A percentile compares a stretch with the other conserved stretches of the same genome.
Conservation (phyloP, 2,329 filamentous ascomycete genomes). For the Rhytidhysteron rufulum region DNA sequence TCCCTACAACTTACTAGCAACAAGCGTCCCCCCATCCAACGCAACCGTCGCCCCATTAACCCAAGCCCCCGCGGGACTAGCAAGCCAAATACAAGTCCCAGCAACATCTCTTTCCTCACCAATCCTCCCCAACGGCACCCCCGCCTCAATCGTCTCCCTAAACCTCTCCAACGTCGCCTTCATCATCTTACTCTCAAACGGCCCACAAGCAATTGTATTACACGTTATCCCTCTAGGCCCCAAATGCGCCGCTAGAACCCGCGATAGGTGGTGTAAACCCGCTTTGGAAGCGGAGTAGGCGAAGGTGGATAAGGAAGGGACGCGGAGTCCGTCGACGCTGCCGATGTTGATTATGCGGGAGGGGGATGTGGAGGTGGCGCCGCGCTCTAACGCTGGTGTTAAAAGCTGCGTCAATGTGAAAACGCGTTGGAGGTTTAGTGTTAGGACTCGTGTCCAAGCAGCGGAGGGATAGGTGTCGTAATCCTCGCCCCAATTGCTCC, state of each 20-base stretch:
- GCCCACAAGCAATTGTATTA: conserved; percentile 69
- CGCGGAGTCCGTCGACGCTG: conserved; percentile 59
- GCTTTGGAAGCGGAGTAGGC: conserved; percentile 61
- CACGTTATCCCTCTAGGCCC: conserved; percentile 59
- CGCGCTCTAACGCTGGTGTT: conserved; percentile 58
- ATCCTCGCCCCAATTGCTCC: conserved; percentile 60
- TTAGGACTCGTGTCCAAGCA: conserved; percentile 56
- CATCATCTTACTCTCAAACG: conserved; percentile 71
- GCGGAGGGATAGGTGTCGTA: conserved; percentile 54
- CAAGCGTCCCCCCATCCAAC: conserved; percentile 38
- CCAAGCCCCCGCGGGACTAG: conserved; percentile 58
- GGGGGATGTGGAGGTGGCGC: conserved; percentile 42
- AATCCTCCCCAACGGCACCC: conserved; percentile 65
- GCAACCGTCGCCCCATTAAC: conserved; percentile 43
- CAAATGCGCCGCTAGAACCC: conserved; percentile 61
- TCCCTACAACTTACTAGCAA: conserved; percentile 33
- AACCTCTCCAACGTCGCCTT: conserved; percentile 61
- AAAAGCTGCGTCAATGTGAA: conserved; percentile 64
- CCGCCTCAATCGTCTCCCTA: conserved; percentile 52
- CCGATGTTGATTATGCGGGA: conserved; percentile 63
- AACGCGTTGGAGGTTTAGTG: conserved; percentile 59
- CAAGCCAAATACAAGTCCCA: conserved; percentile 67
- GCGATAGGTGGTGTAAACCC: conserved; percentile 60
- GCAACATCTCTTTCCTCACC: conserved; percentile 66
- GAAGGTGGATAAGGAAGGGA: conserved; percentile 57